Percentiles rank a stretch among this genome's conserved stretches.
These are phyloP conservation scores for Allium fistulosum DNA, from an alignment of 106 monocot genomes.

Conservation along the genomic window DNA sequence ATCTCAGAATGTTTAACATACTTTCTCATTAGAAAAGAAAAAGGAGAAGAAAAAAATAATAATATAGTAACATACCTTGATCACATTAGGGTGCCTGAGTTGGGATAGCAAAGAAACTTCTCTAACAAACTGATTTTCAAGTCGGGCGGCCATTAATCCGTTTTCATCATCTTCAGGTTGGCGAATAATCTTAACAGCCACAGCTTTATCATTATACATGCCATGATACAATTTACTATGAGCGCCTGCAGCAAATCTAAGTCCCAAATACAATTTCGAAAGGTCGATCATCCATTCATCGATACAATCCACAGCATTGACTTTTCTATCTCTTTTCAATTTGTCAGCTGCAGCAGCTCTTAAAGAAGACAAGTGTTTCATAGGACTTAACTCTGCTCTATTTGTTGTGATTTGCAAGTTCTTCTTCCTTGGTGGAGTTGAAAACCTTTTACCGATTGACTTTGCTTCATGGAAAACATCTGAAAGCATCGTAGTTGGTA, in stretches of 20 bases:
- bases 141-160: slow-evolving; percentile 26
- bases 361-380: not conserved
- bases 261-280: slow-evolving; percentile 59
- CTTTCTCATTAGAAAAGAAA: no score
- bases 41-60: no score
- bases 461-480: slow-evolving; percentile 49
- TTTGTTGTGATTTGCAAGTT: not conserved
- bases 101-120: slow-evolving; percentile 66
- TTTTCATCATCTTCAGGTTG: slow-evolving; percentile 53
- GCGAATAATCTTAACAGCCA: slow-evolving; percentile 79
- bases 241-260: slow-evolving; percentile 77
- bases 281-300: slow-evolving; percentile 66
- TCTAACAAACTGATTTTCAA: slow-evolving; percentile 81
- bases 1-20: no score
- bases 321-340: slow-evolving; percentile 3
- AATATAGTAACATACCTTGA: slow-evolving; percentile 69
- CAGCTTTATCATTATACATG: slow-evolving; percentile 52
- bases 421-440: slow-evolving; percentile 23
- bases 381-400: not conserved
- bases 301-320: slow-evolving; percentile 26
- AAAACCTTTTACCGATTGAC: slow-evolving; percentile 36
- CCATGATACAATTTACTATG: slow-evolving; percentile 85
- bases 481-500: slow-evolving; percentile 23
- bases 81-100: slow-evolving; percentile 63
- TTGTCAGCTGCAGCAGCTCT: slow-evolving; percentile 14